Percentiles rank a stretch among this genome's conserved stretches.
These are phyloP conservation scores for Neonectria punicea DNA, from an alignment of 2,329 filamentous ascomycete genomes.

Conservation along the genomic window DNA sequence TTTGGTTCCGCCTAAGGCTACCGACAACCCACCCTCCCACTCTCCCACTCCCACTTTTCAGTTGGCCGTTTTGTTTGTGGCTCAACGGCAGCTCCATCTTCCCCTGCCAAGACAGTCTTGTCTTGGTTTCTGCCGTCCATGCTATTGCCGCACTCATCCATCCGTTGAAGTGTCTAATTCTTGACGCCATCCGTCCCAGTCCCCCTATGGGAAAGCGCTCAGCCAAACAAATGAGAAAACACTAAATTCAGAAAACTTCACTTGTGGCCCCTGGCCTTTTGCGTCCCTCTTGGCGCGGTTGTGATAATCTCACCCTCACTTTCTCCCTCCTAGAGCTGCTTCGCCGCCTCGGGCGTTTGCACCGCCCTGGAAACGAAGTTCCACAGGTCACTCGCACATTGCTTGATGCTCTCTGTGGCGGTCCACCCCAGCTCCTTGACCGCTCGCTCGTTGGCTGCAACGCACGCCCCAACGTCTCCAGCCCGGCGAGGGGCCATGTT, in stretches of 20 bases:
- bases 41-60: not conserved
- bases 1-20: not conserved
- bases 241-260: not conserved
- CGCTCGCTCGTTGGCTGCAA: slow-evolving; percentile 54
- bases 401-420: slow-evolving; percentile 27
- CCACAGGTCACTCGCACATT: slow-evolving; percentile 29
- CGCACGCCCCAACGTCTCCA: slow-evolving; percentile 57
- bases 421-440: slow-evolving; percentile 55
- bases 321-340: not conserved
- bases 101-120: not conserved
- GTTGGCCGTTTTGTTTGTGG: not conserved
- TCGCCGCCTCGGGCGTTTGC: not conserved
- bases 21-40: not conserved
- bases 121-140: slow-evolving; percentile 9
- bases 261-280: not conserved
- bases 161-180: not conserved
- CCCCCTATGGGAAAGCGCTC: not conserved
- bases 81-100: not conserved
- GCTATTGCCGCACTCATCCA: not conserved
- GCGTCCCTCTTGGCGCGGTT: not conserved
- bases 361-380: slow-evolving; percentile 24
- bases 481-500: slow-evolving; percentile 48
- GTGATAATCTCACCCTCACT: not conserved
- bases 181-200: not conserved
- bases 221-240: slow-evolving; percentile 11